These are phyloP conservation scores for Pythium vanterpoolii DNA, from an alignment of 352 stramenopile species.

Conservation along the genomic window DNA sequence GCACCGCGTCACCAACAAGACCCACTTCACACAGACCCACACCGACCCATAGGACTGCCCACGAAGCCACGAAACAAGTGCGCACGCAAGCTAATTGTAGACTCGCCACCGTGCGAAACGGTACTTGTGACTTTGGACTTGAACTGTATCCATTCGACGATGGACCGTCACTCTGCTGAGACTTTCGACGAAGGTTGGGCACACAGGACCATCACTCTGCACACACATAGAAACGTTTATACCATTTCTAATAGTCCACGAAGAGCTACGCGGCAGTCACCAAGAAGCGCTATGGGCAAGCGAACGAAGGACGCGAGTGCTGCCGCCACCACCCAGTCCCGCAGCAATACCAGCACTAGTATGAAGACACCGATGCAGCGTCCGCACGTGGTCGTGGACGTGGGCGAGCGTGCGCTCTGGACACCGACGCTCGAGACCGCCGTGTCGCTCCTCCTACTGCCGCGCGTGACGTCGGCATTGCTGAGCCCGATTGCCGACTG, in stretches of 20 bases:
- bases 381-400: conserved; percentile 14
- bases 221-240: not conserved
- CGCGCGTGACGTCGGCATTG: conserved; percentile 55
- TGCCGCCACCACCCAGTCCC: too few species aligned
- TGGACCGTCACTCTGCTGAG: too few species aligned
- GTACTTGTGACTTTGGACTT: not conserved
- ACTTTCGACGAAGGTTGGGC: too few species aligned
- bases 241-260: not conserved
- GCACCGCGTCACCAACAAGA: too few species aligned
- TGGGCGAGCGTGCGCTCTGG: conserved; percentile 47
- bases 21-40: too few species aligned
- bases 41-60: too few species aligned
- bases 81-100: too few species aligned
- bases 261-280: not conserved
- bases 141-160: conserved; percentile 6
- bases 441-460: conserved; percentile 61
- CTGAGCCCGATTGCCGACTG: conserved; percentile 93
- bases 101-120: too few species aligned
- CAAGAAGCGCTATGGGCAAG: not conserved
- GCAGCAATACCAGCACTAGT: not conserved
- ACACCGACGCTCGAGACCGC: conserved; percentile 53
- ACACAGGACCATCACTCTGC: conserved; percentile 1
- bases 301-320: too few species aligned
- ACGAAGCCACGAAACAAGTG: too few species aligned
- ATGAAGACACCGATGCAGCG: not conserved